These are phyloP conservation scores for Rauvolfia tetraphylla DNA, from an alignment of 257 asterid species.

Conservation along the genomic window DNA sequence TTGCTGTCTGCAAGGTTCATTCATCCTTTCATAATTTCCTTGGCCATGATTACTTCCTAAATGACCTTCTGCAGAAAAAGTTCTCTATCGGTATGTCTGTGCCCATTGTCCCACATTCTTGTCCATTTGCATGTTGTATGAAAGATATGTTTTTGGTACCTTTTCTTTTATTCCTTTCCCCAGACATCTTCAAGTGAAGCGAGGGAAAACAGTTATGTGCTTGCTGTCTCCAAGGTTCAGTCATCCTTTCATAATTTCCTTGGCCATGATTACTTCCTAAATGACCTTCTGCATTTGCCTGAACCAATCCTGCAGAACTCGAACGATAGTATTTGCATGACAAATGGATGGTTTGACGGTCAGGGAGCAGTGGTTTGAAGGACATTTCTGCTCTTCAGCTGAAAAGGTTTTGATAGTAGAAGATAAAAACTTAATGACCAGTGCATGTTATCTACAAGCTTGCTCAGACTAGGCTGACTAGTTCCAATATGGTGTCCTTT, in stretches of 20 bases:
- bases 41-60: neutral
- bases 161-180: neutral
- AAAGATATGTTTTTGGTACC: neutral
- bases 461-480: neutral
- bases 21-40: neutral
- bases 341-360: neutral
- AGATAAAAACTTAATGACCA: neutral
- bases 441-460: neutral
- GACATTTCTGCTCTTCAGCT: neutral
- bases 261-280: neutral
- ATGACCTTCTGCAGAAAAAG: conserved; percentile 19
- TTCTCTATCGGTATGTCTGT: neutral
- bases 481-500: neutral
- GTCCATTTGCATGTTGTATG: neutral
- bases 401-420: neutral
- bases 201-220: neutral
- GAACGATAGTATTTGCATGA: neutral
- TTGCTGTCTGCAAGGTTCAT: neutral
- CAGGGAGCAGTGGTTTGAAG: neutral
- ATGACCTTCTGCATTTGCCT: neutral
- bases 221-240: neutral
- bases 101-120: neutral
- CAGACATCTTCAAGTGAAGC: neutral
- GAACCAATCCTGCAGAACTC: neutral
- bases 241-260: neutral